phyloP scores from a whole-genome alignment of 371 early-diverging fungal species.

The Mortierella sp. region DNA sequence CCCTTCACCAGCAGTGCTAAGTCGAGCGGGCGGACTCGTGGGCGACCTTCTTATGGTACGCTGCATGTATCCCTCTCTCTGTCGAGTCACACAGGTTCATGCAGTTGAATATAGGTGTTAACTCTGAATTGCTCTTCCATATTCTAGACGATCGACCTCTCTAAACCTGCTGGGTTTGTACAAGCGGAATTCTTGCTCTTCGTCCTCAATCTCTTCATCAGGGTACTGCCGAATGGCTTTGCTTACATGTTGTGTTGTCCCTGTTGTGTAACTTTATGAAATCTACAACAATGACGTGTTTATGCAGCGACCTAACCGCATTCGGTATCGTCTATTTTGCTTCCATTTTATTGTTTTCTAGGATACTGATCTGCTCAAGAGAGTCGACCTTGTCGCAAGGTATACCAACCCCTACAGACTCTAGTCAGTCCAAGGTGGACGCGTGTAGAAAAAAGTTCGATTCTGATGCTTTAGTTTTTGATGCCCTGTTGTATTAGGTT shows the following conservation, averaged over 20 bases:
- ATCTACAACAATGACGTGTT: constrained; percentile 16
- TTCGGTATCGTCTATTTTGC: constrained; percentile 2
- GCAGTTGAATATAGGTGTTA: background rate
- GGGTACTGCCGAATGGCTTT: constrained; percentile 15
- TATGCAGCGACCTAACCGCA: constrained; percentile 5
- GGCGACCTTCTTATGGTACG: constrained; percentile 36
- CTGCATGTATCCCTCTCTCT: background rate
- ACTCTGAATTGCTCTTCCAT: background rate
- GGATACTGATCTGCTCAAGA: constrained; percentile 33
- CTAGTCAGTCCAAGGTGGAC: background rate
- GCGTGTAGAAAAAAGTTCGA: background rate
- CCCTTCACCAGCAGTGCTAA: constrained; percentile 18
- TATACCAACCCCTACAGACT: constrained; percentile 8
- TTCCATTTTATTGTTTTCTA: constrained; percentile 12
- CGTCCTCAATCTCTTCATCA: constrained; percentile 19
- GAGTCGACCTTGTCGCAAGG: constrained; percentile 37
- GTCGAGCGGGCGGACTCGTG: constrained; percentile 19
- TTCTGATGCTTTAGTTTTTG: background rate
- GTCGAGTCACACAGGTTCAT: background rate
- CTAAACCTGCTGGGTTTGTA: constrained; percentile 24
- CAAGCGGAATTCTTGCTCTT: constrained; percentile 44
- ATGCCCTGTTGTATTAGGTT: constrained; percentile 20
- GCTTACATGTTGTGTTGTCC: background rate
- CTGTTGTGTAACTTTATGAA: constrained; percentile 19
- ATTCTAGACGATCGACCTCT: constrained; percentile 28